A percentile compares a stretch with the other conserved stretches of the same genome.
Evolutionary conservation across 352 stramenopile species (phyloP).

Genomic region (Thalassiosira oceanica): DNA sequence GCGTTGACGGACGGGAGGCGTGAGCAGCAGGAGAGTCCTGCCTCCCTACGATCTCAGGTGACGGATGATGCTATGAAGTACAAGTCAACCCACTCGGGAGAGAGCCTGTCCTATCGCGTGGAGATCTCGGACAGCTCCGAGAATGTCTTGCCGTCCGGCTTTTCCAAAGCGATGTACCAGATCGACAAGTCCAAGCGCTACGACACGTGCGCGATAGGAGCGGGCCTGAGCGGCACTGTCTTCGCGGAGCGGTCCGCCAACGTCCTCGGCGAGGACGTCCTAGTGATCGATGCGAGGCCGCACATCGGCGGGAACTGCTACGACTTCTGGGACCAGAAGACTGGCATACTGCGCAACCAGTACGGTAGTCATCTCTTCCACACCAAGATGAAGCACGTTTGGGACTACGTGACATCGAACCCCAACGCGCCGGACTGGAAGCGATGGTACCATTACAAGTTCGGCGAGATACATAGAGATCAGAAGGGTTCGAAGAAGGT

Average conservation of each 20-base stretch:
- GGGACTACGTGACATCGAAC: slow-evolving; percentile 80
- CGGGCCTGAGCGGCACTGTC: slow-evolving; percentile 39
- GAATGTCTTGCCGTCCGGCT: too few relatives aligned
- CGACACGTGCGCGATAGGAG: slow-evolving; percentile 53
- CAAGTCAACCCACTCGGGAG: too few relatives aligned
- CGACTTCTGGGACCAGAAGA: slow-evolving; percentile 69
- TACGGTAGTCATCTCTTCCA: slow-evolving; percentile 81
- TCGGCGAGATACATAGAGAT: too few relatives aligned
- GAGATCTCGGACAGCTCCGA: too few relatives aligned
- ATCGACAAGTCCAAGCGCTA: too few relatives aligned
- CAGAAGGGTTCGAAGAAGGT: too few relatives aligned
- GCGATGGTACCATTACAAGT: slow-evolving; percentile 75
- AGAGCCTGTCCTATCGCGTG: too few relatives aligned
- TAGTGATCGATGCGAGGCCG: slow-evolving; percentile 53
- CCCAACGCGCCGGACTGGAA: slow-evolving; percentile 73
- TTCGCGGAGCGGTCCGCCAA: slow-evolving; percentile 49
- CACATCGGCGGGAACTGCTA: slow-evolving; percentile 77
- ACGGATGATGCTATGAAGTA: too few relatives aligned
- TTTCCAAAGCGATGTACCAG: too few relatives aligned
- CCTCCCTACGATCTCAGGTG: too few relatives aligned
- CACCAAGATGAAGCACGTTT: slow-evolving; percentile 75
- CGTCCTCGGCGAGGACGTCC: slow-evolving; percentile 25
- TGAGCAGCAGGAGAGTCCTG: too few relatives aligned
- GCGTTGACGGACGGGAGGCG: too few relatives aligned
- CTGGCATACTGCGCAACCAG: slow-evolving; percentile 63